Conservation (phyloP, 176 grass and related monocot genomes). For the Carex kokanica region DNA sequence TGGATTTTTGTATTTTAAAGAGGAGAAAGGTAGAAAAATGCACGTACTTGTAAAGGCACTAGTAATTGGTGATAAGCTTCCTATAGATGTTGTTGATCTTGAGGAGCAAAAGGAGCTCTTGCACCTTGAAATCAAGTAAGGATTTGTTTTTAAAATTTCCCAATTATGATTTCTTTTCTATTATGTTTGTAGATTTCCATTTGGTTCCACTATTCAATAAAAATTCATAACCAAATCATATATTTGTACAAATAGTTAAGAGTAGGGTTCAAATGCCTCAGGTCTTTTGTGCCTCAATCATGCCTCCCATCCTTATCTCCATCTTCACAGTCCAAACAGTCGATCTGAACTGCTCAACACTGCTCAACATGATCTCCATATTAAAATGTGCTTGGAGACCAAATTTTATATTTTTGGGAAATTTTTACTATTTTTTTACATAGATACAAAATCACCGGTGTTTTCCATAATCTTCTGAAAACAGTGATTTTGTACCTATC, state of each 20-base stretch:
- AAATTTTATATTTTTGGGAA: no score
- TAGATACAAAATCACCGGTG: no score
- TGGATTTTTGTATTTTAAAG: slow-evolving; percentile 67
- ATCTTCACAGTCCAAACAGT: no score
- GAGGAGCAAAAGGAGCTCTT: slow-evolving; percentile 42
- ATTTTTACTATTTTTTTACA: no score
- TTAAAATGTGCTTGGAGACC: no score
- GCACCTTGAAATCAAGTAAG: slow-evolving; percentile 73
- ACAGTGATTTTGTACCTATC: no score
- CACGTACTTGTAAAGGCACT: slow-evolving; percentile 58
- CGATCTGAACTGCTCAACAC: no score
- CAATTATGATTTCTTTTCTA: not conserved
- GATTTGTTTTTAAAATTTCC: not conserved
- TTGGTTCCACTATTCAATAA: not conserved
- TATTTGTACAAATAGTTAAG: not conserved
- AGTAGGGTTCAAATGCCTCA: no score
- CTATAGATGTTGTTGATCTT: slow-evolving; percentile 63
- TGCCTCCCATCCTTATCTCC: no score
- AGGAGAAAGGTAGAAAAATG: slow-evolving; percentile 57
- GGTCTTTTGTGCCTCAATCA: no score
- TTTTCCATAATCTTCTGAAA: no score
- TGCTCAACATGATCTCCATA: no score
- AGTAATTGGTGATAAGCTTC: slow-evolving; percentile 55
- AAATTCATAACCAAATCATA: not conserved
- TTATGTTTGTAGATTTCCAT: not conserved